phyloP scores from a whole-genome alignment of 2,329 filamentous ascomycete species.

The Colletotrichum abscissum region DNA sequence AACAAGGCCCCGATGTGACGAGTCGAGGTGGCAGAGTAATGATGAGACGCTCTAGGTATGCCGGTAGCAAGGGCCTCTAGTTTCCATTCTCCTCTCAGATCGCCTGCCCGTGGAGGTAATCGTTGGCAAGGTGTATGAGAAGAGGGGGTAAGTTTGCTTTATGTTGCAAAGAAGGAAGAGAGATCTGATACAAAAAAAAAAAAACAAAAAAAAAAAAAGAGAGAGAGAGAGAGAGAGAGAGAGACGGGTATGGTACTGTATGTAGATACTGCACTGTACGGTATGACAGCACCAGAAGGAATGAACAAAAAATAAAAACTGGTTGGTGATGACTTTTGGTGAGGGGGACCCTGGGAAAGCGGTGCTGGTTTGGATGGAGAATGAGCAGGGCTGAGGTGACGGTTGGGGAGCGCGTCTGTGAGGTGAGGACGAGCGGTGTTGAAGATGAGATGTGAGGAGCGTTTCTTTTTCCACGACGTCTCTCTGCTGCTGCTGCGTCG shows the following conservation, averaged over 20 bases:
- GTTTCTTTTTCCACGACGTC: conserved; percentile 33
- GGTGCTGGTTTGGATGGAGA: conserved; percentile 30
- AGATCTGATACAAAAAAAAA: conserved; percentile 29
- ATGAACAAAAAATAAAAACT: not conserved
- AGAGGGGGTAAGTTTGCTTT: conserved; percentile 19
- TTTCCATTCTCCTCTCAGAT: conserved; percentile 10
- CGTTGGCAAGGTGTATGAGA: conserved; percentile 3
- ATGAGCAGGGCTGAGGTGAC: conserved; percentile 33
- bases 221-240: no score
- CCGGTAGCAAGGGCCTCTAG: conserved; percentile 24
- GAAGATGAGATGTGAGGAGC: conserved; percentile 35
- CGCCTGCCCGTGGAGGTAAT: conserved; percentile 4
- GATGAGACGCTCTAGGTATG: conserved; percentile 21
- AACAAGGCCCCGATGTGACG: conserved; percentile 33
- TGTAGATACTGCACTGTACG: not conserved
- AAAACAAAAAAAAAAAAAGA: not conserved
- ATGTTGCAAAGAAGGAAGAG: conserved; percentile 28
- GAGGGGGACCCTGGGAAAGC: conserved; percentile 2
- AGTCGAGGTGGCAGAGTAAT: conserved; percentile 19
- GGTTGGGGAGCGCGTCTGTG: conserved; percentile 30
- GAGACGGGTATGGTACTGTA: not conserved
- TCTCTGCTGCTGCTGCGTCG: conserved; percentile 5
- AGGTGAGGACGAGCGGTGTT: conserved; percentile 31
- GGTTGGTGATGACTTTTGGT: not conserved
- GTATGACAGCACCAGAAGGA: not conserved